Evolutionary conservation across 768 basidiomycete genomes (phyloP), one percentile per base, ranked within the genome.

Genomic region (Mrakia frigida): DNA sequence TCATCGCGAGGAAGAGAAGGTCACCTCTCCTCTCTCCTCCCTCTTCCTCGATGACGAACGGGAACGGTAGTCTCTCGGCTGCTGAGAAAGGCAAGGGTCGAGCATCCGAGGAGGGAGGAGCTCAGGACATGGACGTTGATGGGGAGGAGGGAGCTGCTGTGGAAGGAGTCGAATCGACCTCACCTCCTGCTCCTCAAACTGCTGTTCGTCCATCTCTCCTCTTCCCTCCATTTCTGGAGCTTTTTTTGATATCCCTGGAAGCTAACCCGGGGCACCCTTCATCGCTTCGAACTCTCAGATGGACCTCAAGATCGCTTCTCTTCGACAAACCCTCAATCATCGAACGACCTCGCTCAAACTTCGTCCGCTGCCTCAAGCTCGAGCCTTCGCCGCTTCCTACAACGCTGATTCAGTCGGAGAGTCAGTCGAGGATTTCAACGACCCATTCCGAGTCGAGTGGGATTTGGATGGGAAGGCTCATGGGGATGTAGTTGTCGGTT

Each of bases 401-500:
- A 97, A 96, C 81, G 88, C 89, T 33, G 59, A 73, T 46, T 11
- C 65, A 21, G 21, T 23, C 21, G 91, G 93, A 3, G 92, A 95
- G 81, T 88, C 88, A n/a, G 92, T 98, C 52, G 87, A 89, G 10
- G 92, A 93, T 78, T 87, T 88, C 69, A 93, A 93, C 80, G 95
- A 96, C 81, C 89, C 90, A 16, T 91, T 89, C 82, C 86, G 88
- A 61, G 87, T 93, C 14, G 91, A 95, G 70, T 98, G 95, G 95
- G 90, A 93, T 39, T 87, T 88, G 31, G 83, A 85, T 1, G 79
- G 84, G 6, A 84, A 86, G 23, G 81, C 83, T 21, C 86, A 46
- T 21, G 60, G 88, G 37, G 87, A 88, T 23, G 85, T 87, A 70
- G 82, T 91, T 37, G 86, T 92, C 41, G 93, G 93, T 6, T 91